phyloP scores from a whole-genome alignment of 345 rosid species.

The Syzygium grande region DNA sequence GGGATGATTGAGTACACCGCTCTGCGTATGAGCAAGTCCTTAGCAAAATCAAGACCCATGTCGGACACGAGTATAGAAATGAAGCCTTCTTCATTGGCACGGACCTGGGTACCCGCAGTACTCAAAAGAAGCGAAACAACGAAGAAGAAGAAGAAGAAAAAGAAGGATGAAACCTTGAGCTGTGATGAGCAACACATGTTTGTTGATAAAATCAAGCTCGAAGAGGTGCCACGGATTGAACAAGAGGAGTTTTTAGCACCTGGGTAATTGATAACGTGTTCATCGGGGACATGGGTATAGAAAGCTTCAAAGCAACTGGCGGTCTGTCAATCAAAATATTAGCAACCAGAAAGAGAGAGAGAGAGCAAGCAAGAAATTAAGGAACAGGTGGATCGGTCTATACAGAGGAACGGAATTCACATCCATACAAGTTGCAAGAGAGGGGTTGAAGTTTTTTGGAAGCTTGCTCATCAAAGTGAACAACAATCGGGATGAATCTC shows the following conservation, averaged over 20 bases:
- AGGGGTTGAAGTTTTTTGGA: neutral
- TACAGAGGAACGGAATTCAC: neutral
- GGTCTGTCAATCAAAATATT: neutral
- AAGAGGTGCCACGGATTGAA: neutral
- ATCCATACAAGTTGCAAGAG: neutral
- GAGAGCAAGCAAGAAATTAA: neutral
- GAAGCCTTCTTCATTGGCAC: conserved; percentile 28
- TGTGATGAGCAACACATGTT: neutral
- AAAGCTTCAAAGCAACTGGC: neutral
- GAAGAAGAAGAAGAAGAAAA: conserved; percentile 9
- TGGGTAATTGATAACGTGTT: neutral
- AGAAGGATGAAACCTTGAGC: neutral
- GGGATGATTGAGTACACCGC: conserved; percentile 58
- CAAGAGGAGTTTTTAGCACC: neutral
- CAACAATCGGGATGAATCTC: neutral
- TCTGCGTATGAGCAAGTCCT: conserved; percentile 37
- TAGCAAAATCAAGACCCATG: conserved; percentile 59
- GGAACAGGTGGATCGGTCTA: neutral
- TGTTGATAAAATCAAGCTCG: neutral
- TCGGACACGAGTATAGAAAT: conserved; percentile 37
- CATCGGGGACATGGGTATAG: neutral
- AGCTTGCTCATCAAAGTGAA: neutral
- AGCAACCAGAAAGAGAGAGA: neutral
- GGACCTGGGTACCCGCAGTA: conserved; percentile 25
- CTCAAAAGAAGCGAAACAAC: conserved; percentile 21